phyloP scores from a whole-genome alignment of 495 filamentous ascomycete genomes.

The Letharia lupina region DNA sequence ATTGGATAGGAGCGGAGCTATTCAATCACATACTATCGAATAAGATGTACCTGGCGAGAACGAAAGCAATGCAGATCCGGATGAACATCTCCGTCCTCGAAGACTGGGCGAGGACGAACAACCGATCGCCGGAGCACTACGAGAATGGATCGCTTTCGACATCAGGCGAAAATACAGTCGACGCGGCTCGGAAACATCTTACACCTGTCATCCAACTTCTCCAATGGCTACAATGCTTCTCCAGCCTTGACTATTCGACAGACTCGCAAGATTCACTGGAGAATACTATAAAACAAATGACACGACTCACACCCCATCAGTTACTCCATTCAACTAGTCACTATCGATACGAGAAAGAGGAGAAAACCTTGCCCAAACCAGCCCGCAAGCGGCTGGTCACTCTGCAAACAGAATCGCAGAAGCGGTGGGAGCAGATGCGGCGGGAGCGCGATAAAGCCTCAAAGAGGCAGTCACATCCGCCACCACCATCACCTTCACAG shows the following conservation, averaged over 20 bases:
- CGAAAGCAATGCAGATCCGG: constrained; percentile 98
- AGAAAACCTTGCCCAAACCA: constrained; percentile 78
- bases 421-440: constrained; percentile 43
- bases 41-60: constrained; percentile 86
- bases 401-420: constrained; percentile 62
- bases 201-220: constrained; percentile 88
- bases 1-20: constrained; percentile 92
- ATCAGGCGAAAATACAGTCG: constrained; percentile 79
- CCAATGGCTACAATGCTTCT: constrained; percentile 97
- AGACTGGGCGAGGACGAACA: constrained; percentile 92
- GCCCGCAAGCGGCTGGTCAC: constrained; percentile 78
- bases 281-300: constrained; percentile 78
- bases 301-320: constrained; percentile 74
- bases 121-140: constrained; percentile 89
- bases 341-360: constrained; percentile 90
- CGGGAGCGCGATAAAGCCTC: constrained; percentile 17
- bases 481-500: constrained; percentile 23
- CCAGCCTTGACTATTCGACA: constrained; percentile 86
- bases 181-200: constrained; percentile 73
- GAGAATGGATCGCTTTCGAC: constrained; percentile 81
- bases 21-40: constrained; percentile 98
- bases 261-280: constrained; percentile 73
- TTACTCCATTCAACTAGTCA: constrained; percentile 88
- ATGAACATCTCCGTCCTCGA: constrained; percentile 96
- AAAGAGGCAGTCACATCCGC: constrained; percentile 18